Evolutionary conservation across 257 asterid species (phyloP).

Genomic region (Cruciata laevipes): DNA sequence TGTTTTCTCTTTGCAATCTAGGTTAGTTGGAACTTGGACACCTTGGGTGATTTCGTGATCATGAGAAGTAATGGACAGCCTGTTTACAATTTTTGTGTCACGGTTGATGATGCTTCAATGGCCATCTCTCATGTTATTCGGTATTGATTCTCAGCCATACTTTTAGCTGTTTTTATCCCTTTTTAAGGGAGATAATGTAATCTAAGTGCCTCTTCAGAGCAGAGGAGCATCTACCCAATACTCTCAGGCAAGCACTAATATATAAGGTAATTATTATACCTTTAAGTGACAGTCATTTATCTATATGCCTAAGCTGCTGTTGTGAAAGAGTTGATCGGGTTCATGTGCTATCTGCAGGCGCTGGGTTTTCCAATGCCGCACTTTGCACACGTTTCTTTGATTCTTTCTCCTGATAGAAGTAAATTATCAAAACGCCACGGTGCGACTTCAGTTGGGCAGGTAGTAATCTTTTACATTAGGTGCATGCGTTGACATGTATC

Average conservation of each 20-base stretch:
- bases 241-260: constrained; percentile 89
- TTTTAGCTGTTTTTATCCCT: constrained; percentile 14
- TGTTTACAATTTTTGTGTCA: constrained; percentile 92
- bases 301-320: constrained; percentile 10
- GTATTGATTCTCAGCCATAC: constrained; percentile 21
- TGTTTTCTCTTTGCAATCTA: constrained; percentile 30
- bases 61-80: constrained; percentile 99
- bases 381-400: constrained; percentile 93
- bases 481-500: not conserved
- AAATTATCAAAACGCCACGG: constrained; percentile 97
- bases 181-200: constrained; percentile 9
- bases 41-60: constrained; percentile 96
- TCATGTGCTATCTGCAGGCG: constrained; percentile 41
- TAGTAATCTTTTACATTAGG: constrained; percentile 18
- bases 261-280: constrained; percentile 46
- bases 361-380: constrained; percentile 79
- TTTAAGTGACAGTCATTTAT: not conserved
- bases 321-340: constrained; percentile 14
- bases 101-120: constrained; percentile 97
- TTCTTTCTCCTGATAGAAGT: constrained; percentile 93
- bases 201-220: constrained; percentile 51
- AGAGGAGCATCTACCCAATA: constrained; percentile 97
- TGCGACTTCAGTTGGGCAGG: constrained; percentile 99
- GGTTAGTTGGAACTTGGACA: constrained; percentile 88
- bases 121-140: constrained; percentile 95